Evolutionary conservation across 331 rosid species (phyloP).

Genomic region (Telfairia occidentalis): DNA sequence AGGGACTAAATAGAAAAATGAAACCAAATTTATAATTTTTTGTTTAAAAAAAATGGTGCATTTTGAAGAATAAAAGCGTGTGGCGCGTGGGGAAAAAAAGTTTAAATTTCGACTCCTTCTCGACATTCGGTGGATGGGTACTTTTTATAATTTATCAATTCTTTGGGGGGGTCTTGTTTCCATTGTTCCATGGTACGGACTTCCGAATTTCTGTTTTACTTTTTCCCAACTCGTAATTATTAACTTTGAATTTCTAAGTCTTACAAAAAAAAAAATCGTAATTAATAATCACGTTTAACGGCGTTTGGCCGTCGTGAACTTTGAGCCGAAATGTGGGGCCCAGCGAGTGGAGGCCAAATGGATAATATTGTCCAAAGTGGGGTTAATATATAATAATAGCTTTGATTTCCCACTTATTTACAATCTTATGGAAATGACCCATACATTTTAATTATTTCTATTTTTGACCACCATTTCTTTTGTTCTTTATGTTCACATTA

Average conservation of each 20-base stretch:
- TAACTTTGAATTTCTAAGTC: slow-evolving; percentile 1
- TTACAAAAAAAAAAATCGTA: background rate
- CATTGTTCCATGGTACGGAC: slow-evolving; percentile 6
- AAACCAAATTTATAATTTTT: too few species aligned
- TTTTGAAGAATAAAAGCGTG: background rate
- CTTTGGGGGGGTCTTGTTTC: background rate
- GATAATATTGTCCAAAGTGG: slow-evolving; percentile 10
- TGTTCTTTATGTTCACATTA: background rate
- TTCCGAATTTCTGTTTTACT: slow-evolving; percentile 2
- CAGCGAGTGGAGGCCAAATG: background rate
- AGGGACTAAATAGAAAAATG: too few species aligned
- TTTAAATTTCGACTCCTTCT: background rate
- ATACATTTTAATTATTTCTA: background rate
- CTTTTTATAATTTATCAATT: background rate
- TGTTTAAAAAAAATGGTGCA: background rate
- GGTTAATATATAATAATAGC: slow-evolving; percentile 4
- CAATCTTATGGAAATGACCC: slow-evolving; percentile 10
- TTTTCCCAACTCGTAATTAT: slow-evolving; percentile 11
- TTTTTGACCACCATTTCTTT: background rate
- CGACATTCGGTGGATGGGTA: background rate
- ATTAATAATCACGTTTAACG: background rate
- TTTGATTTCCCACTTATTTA: slow-evolving; percentile 11
- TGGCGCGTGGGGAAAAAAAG: background rate
- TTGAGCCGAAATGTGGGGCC: background rate
- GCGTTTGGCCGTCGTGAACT: background rate